Percentiles rank a stretch among this genome's conserved stretches.
Evolutionary conservation across 176 grass and related monocot species (phyloP).

Genomic region (Eremochloa ophiuroides): DNA sequence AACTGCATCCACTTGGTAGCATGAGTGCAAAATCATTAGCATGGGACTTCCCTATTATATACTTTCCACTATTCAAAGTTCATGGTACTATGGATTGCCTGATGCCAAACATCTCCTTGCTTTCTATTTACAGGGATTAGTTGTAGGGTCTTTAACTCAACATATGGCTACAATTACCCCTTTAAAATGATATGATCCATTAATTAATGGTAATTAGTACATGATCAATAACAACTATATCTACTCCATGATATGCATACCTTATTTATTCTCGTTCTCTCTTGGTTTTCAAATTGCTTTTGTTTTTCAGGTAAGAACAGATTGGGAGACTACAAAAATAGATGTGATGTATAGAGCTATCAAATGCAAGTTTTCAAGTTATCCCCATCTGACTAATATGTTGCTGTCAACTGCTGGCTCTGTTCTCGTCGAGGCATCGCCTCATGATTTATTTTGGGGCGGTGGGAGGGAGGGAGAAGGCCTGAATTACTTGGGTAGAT

Average conservation of each 20-base stretch:
- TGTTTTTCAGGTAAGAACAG: slow-evolving; percentile 47
- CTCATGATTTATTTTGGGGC: slow-evolving; percentile 94
- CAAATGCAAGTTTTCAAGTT: slow-evolving; percentile 75
- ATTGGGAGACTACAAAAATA: slow-evolving; percentile 78
- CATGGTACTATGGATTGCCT: neutral
- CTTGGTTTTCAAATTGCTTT: neutral
- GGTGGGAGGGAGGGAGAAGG: slow-evolving; percentile 82
- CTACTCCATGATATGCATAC: neutral
- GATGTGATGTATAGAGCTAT: slow-evolving; percentile 75
- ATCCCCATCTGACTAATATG: slow-evolving; percentile 63
- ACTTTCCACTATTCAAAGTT: neutral
- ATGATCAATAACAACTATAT: neutral
- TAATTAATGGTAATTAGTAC: neutral
- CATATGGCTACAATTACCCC: neutral
- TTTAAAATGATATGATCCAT: neutral
- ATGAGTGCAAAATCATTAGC: neutral
- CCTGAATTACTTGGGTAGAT: slow-evolving; percentile 84
- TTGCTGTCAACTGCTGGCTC: slow-evolving; percentile 74
- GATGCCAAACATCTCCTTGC: neutral
- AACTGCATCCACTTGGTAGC: neutral
- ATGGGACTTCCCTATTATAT: neutral
- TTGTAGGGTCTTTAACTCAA: neutral
- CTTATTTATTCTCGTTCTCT: neutral
- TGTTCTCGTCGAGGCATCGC: slow-evolving; percentile 89
- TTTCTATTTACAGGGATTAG: neutral